A percentile compares a stretch with the other conserved stretches of the same genome.
Evolutionary conservation across 73 alveolate species (phyloP).

Genomic region (Vitrella brassicaformis): DNA sequence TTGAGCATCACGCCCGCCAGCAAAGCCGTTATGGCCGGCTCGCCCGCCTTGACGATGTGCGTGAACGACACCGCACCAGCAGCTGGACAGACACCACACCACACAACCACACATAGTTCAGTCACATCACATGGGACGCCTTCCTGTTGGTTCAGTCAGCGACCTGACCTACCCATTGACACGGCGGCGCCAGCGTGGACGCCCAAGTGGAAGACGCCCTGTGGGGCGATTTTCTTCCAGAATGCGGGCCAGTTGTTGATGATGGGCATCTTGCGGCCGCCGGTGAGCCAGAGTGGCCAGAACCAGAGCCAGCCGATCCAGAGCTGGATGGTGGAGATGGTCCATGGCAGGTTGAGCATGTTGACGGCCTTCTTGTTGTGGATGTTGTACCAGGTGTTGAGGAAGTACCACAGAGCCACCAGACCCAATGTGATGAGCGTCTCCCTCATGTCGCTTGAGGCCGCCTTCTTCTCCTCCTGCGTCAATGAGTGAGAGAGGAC

Average conservation of each 20-base stretch:
- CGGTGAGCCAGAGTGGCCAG: slow-evolving; percentile 1
- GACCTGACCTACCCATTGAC: not conserved
- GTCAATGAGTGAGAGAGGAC: too few species aligned
- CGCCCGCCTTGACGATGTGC: slow-evolving; percentile 2
- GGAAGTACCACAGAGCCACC: not conserved
- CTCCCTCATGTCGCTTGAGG: not conserved
- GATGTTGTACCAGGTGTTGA: slow-evolving; percentile 1
- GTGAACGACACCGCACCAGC: slow-evolving; percentile 2
- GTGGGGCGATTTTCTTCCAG: not conserved
- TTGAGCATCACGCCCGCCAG: not conserved
- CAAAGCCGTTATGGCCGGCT: not conserved
- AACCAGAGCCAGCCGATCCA: not conserved
- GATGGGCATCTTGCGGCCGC: slow-evolving; percentile 1
- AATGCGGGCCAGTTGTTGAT: not conserved
- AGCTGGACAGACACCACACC: not conserved
- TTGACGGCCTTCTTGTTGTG: slow-evolving; percentile 1
- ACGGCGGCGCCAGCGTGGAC: not conserved
- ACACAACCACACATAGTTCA: not conserved
- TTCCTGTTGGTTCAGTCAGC: not conserved
- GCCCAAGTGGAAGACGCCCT: not conserved
- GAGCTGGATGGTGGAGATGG: not conserved
- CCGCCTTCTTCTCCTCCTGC: too few species aligned
- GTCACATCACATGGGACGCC: not conserved
- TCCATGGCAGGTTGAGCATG: not conserved
- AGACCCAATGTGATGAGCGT: not conserved